These are phyloP conservation scores for Juglanconis oblonga DNA, from an alignment of 2,329 filamentous ascomycete genomes.

Conservation along the genomic window DNA sequence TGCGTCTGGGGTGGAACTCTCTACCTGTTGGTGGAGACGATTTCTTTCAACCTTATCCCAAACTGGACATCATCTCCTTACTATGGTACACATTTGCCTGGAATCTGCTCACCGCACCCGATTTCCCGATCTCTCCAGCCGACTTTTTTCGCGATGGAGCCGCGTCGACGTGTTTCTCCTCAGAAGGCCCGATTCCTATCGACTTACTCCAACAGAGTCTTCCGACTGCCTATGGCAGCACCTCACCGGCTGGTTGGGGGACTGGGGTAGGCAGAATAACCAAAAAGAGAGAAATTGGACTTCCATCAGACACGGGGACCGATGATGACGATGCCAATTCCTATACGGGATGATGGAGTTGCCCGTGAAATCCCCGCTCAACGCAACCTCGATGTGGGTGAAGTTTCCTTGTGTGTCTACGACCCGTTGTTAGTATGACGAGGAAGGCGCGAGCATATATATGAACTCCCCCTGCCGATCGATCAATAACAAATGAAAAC, in stretches of 20 bases:
- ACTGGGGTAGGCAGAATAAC: background rate
- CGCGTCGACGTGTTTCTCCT: background rate
- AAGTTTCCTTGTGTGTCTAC: too few relatives aligned
- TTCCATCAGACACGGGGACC: too few relatives aligned
- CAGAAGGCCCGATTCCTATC: slow-evolving; percentile 15
- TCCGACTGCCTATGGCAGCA: background rate
- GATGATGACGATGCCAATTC: too few relatives aligned
- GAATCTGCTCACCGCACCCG: background rate
- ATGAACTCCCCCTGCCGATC: too few relatives aligned
- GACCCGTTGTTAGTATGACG: background rate
- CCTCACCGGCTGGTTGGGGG: background rate
- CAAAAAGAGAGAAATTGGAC: too few relatives aligned
- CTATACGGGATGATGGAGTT: too few relatives aligned
- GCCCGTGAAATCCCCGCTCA: too few relatives aligned
- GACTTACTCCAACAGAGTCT: background rate
- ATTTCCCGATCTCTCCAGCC: background rate
- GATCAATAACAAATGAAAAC: background rate
- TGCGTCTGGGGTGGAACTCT: background rate
- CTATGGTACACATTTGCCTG: background rate
- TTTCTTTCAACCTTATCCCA: background rate
- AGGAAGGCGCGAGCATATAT: background rate
- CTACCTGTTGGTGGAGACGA: background rate
- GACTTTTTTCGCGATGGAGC: background rate
- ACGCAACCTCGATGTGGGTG: too few relatives aligned
- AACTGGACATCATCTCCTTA: background rate